phyloP scores from a whole-genome alignment of 768 basidiomycete species.

The Dictyophora rubrovolvata region DNA sequence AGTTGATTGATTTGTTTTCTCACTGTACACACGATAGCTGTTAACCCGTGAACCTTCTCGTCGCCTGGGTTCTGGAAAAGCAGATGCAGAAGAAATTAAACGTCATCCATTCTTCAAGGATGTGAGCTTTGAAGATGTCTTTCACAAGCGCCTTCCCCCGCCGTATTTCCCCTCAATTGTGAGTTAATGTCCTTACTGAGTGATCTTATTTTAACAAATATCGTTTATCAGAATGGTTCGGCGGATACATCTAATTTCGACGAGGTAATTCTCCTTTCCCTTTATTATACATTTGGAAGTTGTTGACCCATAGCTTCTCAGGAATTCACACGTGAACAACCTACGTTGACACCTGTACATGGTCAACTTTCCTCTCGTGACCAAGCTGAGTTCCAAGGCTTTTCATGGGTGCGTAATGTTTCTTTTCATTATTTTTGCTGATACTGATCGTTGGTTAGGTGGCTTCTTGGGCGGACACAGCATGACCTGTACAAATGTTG shows the following conservation, averaged over 20 bases:
- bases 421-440: background rate
- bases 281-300: background rate
- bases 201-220: conserved; percentile 9
- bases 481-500: background rate
- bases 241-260: conserved; percentile 47
- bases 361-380: conserved; percentile 83
- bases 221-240: conserved; percentile 52
- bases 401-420: conserved; percentile 67
- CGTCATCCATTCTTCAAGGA: conserved; percentile 98
- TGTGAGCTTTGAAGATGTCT: conserved; percentile 92
- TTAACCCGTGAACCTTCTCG: conserved; percentile 86
- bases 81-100: conserved; percentile 96
- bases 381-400: conserved; percentile 93
- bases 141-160: conserved; percentile 93
- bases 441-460: background rate
- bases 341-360: conserved; percentile 95
- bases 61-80: conserved; percentile 83
- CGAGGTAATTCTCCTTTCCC: conserved; percentile 19
- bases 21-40: conserved; percentile 39
- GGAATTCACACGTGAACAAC: conserved; percentile 95
- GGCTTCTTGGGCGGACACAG: conserved; percentile 7
- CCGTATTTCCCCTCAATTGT: conserved; percentile 97
- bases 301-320: conserved; percentile 69
- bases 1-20: background rate
- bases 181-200: conserved; percentile 22